Base-by-base conservation (phyloP, 2,329 filamentous ascomycete species). In the Fusarium metavorans region DNA sequence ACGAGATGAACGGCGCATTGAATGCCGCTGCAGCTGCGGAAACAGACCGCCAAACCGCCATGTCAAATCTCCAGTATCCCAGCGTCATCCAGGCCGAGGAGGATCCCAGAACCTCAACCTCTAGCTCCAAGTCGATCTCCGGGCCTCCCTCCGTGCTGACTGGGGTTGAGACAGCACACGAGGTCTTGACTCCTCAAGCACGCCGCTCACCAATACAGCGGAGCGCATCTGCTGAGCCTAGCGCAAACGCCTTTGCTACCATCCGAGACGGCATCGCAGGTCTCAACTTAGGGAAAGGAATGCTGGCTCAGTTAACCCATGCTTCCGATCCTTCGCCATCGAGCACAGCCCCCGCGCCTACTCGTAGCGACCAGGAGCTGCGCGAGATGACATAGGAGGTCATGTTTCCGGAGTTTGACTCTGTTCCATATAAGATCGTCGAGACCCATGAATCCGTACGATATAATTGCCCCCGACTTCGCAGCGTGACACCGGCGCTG, bases 1-100 rank as follows among this genome's bases (percentile, higher is more conserved):
- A 93, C 64, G 97, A 99, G 81, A 98, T 99, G 96, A 99, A 99
- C 78, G 91, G 90, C 0, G 86, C 88, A 39, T 83, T 91, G 13
- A 87, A 90, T 76, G 85, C 86, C 8, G 88, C 87, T 4, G 87
- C 88, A 18, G 86, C 87, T 5, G 87, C 87, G 8, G 88, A 88
- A 67, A 85, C 80, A 25, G 81, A 83, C 41, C 78, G 83, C 1
- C 80, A 81, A 62, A 80, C 81, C 14, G 83, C 82, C n/a, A 78
- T 84, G 18, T 82, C 82, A 10, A 80, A 74, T 61, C 76, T 83
- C 16, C 78, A 82, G 32, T 78, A 81, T 60, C 74, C 80, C 34
- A 78, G 76, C 52, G 70, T 78, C 57, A 75, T 77, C 18, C 67
- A 78, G 64, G 56, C 74, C 35, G 75, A 80, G 52, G 66, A 82